Evolutionary conservation across 1,284 basidiomycete genomes (phyloP).

Genomic region (Boletus semigastroideus): DNA sequence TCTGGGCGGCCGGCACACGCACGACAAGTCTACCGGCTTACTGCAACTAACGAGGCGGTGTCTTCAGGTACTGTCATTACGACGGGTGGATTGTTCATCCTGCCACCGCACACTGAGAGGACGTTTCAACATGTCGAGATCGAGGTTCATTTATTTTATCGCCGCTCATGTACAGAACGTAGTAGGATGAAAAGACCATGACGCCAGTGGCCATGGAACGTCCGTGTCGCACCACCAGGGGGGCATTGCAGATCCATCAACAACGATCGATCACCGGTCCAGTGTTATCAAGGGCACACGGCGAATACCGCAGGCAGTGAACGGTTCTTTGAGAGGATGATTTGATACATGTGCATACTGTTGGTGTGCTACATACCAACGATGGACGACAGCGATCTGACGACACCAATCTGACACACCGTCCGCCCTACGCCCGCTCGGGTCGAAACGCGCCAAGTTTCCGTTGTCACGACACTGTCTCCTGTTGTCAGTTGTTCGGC

Average conservation of each 20-base stretch:
- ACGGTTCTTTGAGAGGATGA: background rate
- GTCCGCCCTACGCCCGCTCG: background rate
- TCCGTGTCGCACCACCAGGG: background rate
- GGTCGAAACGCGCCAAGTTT: slow-evolving; percentile 1
- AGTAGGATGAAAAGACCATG: background rate
- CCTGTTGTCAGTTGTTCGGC: slow-evolving; percentile 13
- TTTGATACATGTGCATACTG: slow-evolving; percentile 20
- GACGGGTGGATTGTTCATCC: background rate
- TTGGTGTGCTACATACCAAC: background rate
- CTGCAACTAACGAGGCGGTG: slow-evolving; percentile 5
- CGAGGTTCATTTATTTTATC: slow-evolving; percentile 2
- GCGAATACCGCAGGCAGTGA: slow-evolving; percentile 1
- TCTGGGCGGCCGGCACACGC: background rate
- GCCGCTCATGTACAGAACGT: background rate
- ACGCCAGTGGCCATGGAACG: background rate
- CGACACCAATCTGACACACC: slow-evolving; percentile 1
- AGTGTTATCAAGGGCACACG: background rate
- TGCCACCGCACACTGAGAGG: background rate
- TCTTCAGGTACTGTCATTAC: background rate
- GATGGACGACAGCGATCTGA: slow-evolving; percentile 3
- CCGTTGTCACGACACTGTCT: slow-evolving; percentile 1
- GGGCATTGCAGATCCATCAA: slow-evolving; percentile 8
- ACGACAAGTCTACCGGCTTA: background rate
- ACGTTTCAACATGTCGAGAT: background rate
- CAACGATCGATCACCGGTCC: slow-evolving; percentile 13